Conservation (phyloP, 2,329 filamentous ascomycete species). For the Phaeosphaeriaceae sp. region DNA sequence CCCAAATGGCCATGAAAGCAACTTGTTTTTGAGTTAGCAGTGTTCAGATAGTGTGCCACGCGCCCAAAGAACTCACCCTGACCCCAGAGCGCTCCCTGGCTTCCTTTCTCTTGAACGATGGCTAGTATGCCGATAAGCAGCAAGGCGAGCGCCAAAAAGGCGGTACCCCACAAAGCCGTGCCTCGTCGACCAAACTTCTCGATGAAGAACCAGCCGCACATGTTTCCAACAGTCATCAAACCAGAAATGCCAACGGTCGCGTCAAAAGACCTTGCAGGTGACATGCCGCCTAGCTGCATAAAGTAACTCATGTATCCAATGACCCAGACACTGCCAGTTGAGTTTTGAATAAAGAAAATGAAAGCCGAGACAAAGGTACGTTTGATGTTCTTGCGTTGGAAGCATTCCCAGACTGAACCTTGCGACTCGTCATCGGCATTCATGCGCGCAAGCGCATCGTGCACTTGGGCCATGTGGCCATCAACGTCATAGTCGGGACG, state of each 20-base stretch:
- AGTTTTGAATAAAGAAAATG: constrained; percentile 40
- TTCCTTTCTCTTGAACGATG: constrained; percentile 50
- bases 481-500: constrained; percentile 35
- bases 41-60: not conserved
- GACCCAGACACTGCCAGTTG: constrained; percentile 40
- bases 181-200: constrained; percentile 39
- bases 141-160: constrained; percentile 2
- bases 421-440: constrained; percentile 29
- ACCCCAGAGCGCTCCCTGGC: not conserved
- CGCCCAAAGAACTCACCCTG: not conserved
- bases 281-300: constrained; percentile 39
- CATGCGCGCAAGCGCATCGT: constrained; percentile 27
- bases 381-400: constrained; percentile 21
- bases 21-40: constrained; percentile 7
- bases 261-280: constrained; percentile 26
- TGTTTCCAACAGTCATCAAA: constrained; percentile 40
- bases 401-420: constrained; percentile 23
- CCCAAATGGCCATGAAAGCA: constrained; percentile 14
- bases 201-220: constrained; percentile 41
- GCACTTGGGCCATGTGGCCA: constrained; percentile 41
- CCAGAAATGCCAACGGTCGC: constrained; percentile 35
- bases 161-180: constrained; percentile 36
- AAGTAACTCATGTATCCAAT: constrained; percentile 37
- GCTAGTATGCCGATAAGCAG: constrained; percentile 19
- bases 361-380: constrained; percentile 34